Evolutionary conservation across 2,329 filamentous ascomycete genomes (phyloP).

Genomic region (Penicillium sp.): DNA sequence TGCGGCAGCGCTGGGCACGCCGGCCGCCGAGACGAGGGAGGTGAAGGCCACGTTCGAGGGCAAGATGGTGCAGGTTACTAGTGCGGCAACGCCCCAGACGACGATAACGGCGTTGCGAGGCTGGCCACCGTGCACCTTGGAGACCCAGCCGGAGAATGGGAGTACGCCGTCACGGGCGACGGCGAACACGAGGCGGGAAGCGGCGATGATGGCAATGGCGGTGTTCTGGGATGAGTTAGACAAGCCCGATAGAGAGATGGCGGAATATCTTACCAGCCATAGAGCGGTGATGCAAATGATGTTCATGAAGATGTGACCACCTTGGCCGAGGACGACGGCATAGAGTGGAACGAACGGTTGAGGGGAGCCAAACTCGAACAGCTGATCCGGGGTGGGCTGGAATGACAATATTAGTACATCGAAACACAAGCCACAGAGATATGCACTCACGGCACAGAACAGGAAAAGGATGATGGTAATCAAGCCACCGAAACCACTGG

Average conservation of each 20-base stretch:
- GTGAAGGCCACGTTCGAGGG: constrained; percentile 58
- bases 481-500: constrained; percentile 59
- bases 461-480: constrained; percentile 60
- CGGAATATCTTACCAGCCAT: constrained; percentile 22
- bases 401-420: constrained; percentile 7
- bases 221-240: constrained; percentile 49
- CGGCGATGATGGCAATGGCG: constrained; percentile 60
- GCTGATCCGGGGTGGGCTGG: constrained; percentile 54
- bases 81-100: constrained; percentile 56
- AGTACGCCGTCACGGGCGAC: constrained; percentile 64
- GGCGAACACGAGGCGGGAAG: constrained; percentile 64
- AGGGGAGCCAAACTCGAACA: constrained; percentile 57
- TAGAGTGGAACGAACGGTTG: constrained; percentile 64
- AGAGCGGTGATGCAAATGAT: constrained; percentile 47
- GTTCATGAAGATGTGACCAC: constrained; percentile 64
- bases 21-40: constrained; percentile 56
- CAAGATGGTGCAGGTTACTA: constrained; percentile 62
- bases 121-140: constrained; percentile 57
- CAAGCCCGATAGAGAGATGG: neutral
- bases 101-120: constrained; percentile 63
- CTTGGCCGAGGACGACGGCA: constrained; percentile 57
- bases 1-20: constrained; percentile 55
- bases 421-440: neutral
- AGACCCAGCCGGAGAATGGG: constrained; percentile 61
- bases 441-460: constrained; percentile 51